Base-by-base conservation (phyloP, 1,139 yeast genomes). In the Blastobotrys raffinosifermentans region DNA sequence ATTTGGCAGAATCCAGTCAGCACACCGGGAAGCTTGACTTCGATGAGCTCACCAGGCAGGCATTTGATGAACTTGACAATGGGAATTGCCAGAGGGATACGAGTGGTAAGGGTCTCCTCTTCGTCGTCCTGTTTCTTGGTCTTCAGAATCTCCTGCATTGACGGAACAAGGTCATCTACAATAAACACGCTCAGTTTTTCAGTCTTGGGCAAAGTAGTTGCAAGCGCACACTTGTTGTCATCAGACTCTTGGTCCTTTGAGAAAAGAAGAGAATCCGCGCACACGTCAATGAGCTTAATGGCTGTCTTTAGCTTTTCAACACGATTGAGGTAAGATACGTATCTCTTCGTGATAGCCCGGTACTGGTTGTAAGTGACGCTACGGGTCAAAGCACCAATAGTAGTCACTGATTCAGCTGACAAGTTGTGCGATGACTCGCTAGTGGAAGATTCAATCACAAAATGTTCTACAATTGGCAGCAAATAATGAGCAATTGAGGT, bases 1-100 rank as follows among this genome's bases (percentile, higher is more conserved):
- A 86, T 82, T 58, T 91, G 97, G 58, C 96, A 87, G 15, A 87
- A 71, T 45, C 80, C 77, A 0, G 96, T 85, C 49, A 91, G 67
- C 17, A 83, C 72, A 26, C 94, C 93, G 0, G 97, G 95, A 19
- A 91, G 70, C 37, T 78, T 75, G 6, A 69, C 57, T 19, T 71
- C 72, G 30, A 83, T 64, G 31, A 69, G 65, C 0, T 75, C 77
- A 10, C 70, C 69, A 0, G 83, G 68, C 31, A 91, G 67, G 42
- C 86, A 77, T 50, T 77, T 67, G 15, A 83, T 62, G 41, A 85
- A 72, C 40, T 77, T 74, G n/a, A 84, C 78, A 39, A 87, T 66
- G 0, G 94, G 93, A 53, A 86, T 89, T 1, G 94, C 79, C 34
- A 91, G 60, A 1, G 94, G 89, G 5, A 87, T 75, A 54, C 96